Evolutionary conservation across 2,329 filamentous ascomycete species (phyloP), one percentile per base, ranked within the genome.

Genomic region (Arthrobotrys sphaeroides): DNA sequence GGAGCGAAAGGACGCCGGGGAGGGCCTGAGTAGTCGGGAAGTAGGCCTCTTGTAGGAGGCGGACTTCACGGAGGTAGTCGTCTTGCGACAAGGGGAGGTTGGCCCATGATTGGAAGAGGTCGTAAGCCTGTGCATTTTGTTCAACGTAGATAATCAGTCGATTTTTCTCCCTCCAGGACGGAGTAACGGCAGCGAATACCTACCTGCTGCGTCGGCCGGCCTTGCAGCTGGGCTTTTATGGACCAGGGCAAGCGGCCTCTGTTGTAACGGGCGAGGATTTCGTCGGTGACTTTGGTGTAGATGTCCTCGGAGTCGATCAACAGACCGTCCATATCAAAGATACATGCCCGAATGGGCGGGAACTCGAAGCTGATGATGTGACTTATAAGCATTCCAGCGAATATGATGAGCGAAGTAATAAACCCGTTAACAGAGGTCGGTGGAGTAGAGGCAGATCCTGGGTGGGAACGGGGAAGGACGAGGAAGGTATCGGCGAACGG

Each of bases 281-380:
- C 85, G 84, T 99, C 97, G 76, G 93, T 91, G 83, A 91, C 91
- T 24, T 88, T 82, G 0, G 93, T 95, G 85, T 98, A 98, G 72
- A 89, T 85, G 81, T 98, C 95, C 85, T 98, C 95, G 33, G 92
- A 93, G 83, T 98, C 90, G 81, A 99, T 91, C 18, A 99, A 88
- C 36, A 99, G 90, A 75, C 95, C 95, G 83, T 99, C 95, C 94
- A 98, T 97, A 85, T 99, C 95, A 83, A 99, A 98, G 78, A 99
- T 90, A 83, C 94, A 97, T 79, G 94, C 95, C 79, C 93, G 88
- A 73, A 98, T 87, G 51, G 90, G 89, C 18, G 92, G 91, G 82
- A 93, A 90, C 18, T 66, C 60, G 59, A 77, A 77, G 36, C 65
- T 75, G 64, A 59, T 45, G 49, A 75, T 75, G 57, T 75, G 72